A percentile compares a stretch with the other conserved stretches of the same genome.
phyloP scores from a whole-genome alignment of 768 basidiomycete species.

The Rhodocollybia butyracea region DNA sequence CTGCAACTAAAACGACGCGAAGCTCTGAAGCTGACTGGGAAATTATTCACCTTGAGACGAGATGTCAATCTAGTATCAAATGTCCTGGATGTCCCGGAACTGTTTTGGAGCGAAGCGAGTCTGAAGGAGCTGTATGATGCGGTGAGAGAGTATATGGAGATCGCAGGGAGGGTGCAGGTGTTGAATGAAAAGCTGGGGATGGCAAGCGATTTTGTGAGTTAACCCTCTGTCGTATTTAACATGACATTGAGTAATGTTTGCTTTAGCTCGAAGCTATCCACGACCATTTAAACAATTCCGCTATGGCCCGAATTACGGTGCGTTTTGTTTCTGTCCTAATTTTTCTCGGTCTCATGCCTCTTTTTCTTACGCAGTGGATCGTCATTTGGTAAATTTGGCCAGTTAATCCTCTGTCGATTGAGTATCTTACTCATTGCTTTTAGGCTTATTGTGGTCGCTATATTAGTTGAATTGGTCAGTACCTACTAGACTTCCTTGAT shows the following conservation, averaged over 20 bases:
- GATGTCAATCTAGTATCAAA: conserved; percentile 92
- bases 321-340: conserved; percentile 43
- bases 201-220: conserved; percentile 81
- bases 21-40: conserved; percentile 83
- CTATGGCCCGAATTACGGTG: conserved; percentile 84
- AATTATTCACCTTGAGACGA: conserved; percentile 81
- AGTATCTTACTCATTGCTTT: conserved; percentile 13
- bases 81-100: conserved; percentile 88
- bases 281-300: conserved; percentile 85
- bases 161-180: conserved; percentile 74
- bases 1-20: conserved; percentile 75
- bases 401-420: conserved; percentile 15
- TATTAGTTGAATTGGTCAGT: conserved; percentile 81
- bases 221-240: background rate
- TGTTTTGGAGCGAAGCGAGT: conserved; percentile 95
- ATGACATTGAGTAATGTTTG: background rate
- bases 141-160: conserved; percentile 94
- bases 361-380: conserved; percentile 23
- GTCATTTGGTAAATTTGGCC: conserved; percentile 38
- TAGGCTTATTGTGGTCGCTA: conserved; percentile 88
- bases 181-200: conserved; percentile 87
- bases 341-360: background rate
- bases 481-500: background rate
- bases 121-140: conserved; percentile 88
- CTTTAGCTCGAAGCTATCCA: conserved; percentile 65